A percentile compares a stretch with the other conserved stretches of the same genome.
These are phyloP conservation scores for Metrosideros polymorpha DNA, from an alignment of 441 rosid genomes.

Conservation along the genomic window DNA sequence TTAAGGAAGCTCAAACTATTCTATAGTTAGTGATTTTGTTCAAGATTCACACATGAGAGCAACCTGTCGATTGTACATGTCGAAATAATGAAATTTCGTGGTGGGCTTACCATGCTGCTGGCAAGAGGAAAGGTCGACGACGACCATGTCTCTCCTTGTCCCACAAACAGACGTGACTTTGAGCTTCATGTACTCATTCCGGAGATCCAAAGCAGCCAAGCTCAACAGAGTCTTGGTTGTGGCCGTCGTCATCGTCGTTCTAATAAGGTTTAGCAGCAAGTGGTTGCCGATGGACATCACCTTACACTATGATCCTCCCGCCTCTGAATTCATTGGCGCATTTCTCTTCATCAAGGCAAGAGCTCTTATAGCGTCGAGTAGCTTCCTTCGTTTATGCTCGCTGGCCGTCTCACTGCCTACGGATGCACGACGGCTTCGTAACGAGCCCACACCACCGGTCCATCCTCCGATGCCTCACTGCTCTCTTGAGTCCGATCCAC, in stretches of 20 bases:
- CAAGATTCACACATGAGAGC: neutral
- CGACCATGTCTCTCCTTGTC: neutral
- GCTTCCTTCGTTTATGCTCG: neutral
- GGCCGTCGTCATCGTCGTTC: neutral
- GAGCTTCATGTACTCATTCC: neutral
- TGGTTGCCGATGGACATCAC: neutral
- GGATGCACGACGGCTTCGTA: neutral
- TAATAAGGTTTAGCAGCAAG: neutral
- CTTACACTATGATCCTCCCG: neutral
- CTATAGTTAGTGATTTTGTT: neutral
- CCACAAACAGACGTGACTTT: neutral
- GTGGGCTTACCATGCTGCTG: neutral
- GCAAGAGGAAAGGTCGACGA: neutral
- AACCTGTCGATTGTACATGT: neutral
- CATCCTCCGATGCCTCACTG: neutral
- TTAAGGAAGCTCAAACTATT: neutral
- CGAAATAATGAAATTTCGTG: neutral
- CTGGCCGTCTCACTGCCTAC: fast-evolving
- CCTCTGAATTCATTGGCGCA: neutral
- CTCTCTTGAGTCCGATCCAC: neutral
- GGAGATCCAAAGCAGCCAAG: neutral
- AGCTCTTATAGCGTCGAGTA: neutral
- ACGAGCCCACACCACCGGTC: fast-evolving
- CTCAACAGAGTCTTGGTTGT: neutral
- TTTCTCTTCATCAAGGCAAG: neutral